Conservation (phyloP, 83 land plant species). For the Isoetes engelmannii region DNA sequence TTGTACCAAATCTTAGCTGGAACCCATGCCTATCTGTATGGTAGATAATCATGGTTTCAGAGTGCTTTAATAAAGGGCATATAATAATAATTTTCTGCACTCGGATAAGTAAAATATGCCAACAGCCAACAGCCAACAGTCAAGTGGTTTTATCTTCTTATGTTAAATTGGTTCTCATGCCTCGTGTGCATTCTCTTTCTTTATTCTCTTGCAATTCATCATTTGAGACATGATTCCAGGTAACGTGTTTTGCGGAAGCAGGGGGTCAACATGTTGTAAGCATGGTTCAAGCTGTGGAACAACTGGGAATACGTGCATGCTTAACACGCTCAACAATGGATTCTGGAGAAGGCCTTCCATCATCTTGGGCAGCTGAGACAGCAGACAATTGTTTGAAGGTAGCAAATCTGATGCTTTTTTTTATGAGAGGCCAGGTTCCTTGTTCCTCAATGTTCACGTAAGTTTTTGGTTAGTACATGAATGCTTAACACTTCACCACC, state of each 20-base stretch:
- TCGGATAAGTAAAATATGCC: background rate
- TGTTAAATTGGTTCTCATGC: background rate
- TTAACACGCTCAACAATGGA: slow-evolving; percentile 87
- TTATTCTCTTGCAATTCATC: too few relatives aligned
- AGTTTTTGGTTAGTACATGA: too few relatives aligned
- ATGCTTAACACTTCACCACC: too few relatives aligned
- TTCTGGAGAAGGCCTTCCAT: slow-evolving; percentile 78
- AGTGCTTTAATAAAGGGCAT: background rate
- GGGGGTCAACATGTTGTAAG: slow-evolving; percentile 93
- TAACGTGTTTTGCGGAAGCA: slow-evolving; percentile 98
- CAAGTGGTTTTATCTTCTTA: background rate
- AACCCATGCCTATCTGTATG: too few relatives aligned
- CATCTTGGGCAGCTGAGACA: slow-evolving; percentile 52
- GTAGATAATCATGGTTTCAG: background rate
- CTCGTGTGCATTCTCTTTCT: background rate
- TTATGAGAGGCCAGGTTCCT: too few relatives aligned
- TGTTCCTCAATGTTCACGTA: too few relatives aligned
- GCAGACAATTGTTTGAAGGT: slow-evolving; percentile 79
- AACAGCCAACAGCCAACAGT: background rate
- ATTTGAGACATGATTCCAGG: slow-evolving; percentile 37
- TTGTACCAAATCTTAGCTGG: too few relatives aligned
- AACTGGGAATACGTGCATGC: slow-evolving; percentile 82
- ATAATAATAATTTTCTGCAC: background rate
- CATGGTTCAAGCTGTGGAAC: slow-evolving; percentile 80
- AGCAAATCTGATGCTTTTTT: background rate